Evolutionary conservation across 345 rosid genomes (phyloP), one percentile per base, ranked within the genome.

Genomic region (Streptanthus diversifolius): DNA sequence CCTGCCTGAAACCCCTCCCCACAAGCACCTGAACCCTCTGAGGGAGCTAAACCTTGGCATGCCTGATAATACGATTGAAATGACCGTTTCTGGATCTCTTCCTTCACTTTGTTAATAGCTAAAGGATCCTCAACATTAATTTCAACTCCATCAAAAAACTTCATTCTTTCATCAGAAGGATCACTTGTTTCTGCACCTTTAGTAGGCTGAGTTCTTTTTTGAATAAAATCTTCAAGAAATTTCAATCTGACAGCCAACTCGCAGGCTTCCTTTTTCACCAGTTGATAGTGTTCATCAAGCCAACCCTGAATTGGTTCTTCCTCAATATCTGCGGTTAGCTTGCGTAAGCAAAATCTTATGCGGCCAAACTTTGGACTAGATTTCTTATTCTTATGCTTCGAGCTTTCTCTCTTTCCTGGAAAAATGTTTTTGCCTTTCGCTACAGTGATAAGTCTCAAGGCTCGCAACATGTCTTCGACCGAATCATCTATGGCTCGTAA

Each of bases 271-370:
- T 82, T 87, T 78, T 87, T 95, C 87, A 87, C 76, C 80, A 95
- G 82, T 33, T 79, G 86, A 79, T 85, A 91, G 72, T 87, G 98
- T 75, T 95, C 97, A 81, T 91, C 99, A 84, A 91, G 98, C 99
- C 99, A 95, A 32, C 99, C 99, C 76, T 91, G 96, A 41, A 90
- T 62, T 15, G 99, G 98, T 77, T 95, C 99, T 80, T 95, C 99
- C 83, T 95, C 98, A 36, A 95, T 95, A 80, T 95, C 95, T 78
- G 85, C 88, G 24, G 84, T 87, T 37, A 95, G 71, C 70, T 82
- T 90, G 59, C 95, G 92, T 75, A 95, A 79, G 63, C 82, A 82
- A 60, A 95, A 85, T 80, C 83, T 91, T 55, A 95, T 63, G 68
- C 92, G 55, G 64, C 98, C 95, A 86, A 88, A 77, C 73, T 88